phyloP scores from a whole-genome alignment of 257 asterid genomes.

The Solanum virginianum region DNA sequence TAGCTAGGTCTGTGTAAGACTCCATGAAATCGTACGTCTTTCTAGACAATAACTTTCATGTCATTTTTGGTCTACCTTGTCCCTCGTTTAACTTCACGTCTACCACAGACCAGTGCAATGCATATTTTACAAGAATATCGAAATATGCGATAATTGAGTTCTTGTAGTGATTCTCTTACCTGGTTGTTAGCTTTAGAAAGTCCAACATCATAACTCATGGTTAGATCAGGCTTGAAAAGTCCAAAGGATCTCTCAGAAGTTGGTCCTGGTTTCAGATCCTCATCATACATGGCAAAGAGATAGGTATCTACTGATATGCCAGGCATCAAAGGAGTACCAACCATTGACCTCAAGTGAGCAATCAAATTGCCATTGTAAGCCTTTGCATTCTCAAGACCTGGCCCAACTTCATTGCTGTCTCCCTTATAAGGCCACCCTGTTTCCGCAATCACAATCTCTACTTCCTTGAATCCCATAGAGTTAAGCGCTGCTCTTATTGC shows the following conservation, averaged over 20 bases:
- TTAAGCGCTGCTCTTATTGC: conserved; percentile 50
- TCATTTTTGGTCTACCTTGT: neutral
- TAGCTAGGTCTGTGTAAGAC: neutral
- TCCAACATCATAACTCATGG: conserved; percentile 40
- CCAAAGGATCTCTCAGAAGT: conserved; percentile 60
- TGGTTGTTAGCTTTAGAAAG: conserved; percentile 29
- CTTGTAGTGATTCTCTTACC: conserved; percentile 16
- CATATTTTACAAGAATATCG: neutral
- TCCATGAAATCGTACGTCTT: neutral
- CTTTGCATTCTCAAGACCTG: conserved; percentile 59
- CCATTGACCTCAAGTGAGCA: conserved; percentile 44
- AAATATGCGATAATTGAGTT: neutral
- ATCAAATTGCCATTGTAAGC: conserved; percentile 50
- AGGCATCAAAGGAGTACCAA: conserved; percentile 75
- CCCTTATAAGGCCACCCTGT: conserved; percentile 87
- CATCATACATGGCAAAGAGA: conserved; percentile 61
- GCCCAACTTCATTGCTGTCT: conserved; percentile 46
- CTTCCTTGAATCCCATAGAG: conserved; percentile 41
- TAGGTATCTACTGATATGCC: conserved; percentile 54
- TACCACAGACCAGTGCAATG: neutral
- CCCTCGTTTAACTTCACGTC: neutral
- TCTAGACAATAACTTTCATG: neutral
- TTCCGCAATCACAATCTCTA: conserved; percentile 63
- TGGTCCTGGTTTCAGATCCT: conserved; percentile 62
- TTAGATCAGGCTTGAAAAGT: conserved; percentile 51